Evolutionary conservation across 2,329 filamentous ascomycete species (phyloP).

Genomic region (Geosmithia flava): DNA sequence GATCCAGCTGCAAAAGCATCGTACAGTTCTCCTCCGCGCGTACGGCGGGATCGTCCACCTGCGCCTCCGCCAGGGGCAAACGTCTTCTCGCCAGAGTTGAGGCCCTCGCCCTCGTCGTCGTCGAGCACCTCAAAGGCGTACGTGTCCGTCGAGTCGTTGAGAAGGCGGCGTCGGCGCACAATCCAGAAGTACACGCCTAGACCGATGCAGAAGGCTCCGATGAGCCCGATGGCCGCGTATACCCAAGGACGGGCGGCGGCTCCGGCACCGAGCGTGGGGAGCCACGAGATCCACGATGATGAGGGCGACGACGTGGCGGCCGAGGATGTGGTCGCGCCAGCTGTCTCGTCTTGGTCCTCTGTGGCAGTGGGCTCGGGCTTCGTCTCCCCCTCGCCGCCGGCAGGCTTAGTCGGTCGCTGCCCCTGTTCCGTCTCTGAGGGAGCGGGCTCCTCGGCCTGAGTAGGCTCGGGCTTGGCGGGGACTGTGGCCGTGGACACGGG

Average conservation of each 20-base stretch:
- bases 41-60: slow-evolving; percentile 25
- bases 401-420: slow-evolving; percentile 43
- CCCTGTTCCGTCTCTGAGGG: slow-evolving; percentile 46
- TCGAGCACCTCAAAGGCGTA: slow-evolving; percentile 94
- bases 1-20: slow-evolving; percentile 86
- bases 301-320: slow-evolving; percentile 22
- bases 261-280: slow-evolving; percentile 82
- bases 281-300: slow-evolving; percentile 67
- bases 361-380: slow-evolving; percentile 15
- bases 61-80: slow-evolving; percentile 22
- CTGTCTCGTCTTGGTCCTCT: slow-evolving; percentile 11
- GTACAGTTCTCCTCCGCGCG: slow-evolving; percentile 79
- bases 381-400: neutral
- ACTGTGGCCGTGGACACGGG: slow-evolving; percentile 53
- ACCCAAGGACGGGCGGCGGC: slow-evolving; percentile 90
- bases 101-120: slow-evolving; percentile 57
- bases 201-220: slow-evolving; percentile 69
- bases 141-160: slow-evolving; percentile 63
- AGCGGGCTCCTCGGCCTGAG: slow-evolving; percentile 20
- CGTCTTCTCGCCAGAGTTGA: slow-evolving; percentile 33
- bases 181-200: slow-evolving; percentile 74
- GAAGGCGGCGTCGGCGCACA: slow-evolving; percentile 63
- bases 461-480: slow-evolving; percentile 25
- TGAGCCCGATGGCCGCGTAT: slow-evolving; percentile 73
- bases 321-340: slow-evolving; percentile 14